Evolutionary conservation across 352 stramenopile genomes (phyloP).

Genomic region (Phytophthora chlamydospora): DNA sequence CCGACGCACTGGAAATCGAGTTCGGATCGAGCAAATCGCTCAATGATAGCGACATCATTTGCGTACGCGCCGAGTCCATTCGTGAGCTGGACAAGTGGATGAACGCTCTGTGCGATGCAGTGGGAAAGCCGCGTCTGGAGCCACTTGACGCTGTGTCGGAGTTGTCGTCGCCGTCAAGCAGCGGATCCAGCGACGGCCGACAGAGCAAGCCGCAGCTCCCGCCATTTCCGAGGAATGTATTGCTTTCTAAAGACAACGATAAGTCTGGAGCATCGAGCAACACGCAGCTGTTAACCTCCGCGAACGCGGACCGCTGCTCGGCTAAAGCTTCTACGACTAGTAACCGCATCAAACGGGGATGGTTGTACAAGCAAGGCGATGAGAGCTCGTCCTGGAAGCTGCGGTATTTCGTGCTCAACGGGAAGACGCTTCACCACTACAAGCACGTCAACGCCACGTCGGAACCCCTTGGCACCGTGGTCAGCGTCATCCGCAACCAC

Average conservation of each 20-base stretch:
- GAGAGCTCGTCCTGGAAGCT: slow-evolving; percentile 61
- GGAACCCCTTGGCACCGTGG: slow-evolving; percentile 51
- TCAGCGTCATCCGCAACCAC: slow-evolving; percentile 46
- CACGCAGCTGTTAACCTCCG: slow-evolving; percentile 8
- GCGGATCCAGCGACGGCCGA: slow-evolving; percentile 6
- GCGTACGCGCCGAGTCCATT: slow-evolving; percentile 49
- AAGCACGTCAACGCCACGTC: slow-evolving; percentile 49
- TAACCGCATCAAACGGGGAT: slow-evolving; percentile 49
- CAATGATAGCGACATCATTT: slow-evolving; percentile 37
- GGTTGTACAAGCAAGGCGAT: slow-evolving; percentile 64
- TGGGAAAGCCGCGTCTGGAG: slow-evolving; percentile 38
- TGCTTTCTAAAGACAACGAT: slow-evolving; percentile 9
- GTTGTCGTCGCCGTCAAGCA: slow-evolving; percentile 9
- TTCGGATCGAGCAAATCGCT: slow-evolving; percentile 53
- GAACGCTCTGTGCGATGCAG: slow-evolving; percentile 47
- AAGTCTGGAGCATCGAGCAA: slow-evolving; percentile 13
- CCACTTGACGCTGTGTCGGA: background rate
- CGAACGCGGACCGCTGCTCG: slow-evolving; percentile 16
- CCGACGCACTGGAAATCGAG: slow-evolving; percentile 50
- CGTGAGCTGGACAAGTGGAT: slow-evolving; percentile 64
- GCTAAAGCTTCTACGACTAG: background rate
- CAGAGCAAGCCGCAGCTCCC: slow-evolving; percentile 25
- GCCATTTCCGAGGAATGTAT: slow-evolving; percentile 32
- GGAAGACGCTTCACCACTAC: slow-evolving; percentile 56
- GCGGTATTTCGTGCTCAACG: slow-evolving; percentile 71